Base-by-base conservation (phyloP, 306 rosid genomes). In the Lagenaria siceraria region DNA sequence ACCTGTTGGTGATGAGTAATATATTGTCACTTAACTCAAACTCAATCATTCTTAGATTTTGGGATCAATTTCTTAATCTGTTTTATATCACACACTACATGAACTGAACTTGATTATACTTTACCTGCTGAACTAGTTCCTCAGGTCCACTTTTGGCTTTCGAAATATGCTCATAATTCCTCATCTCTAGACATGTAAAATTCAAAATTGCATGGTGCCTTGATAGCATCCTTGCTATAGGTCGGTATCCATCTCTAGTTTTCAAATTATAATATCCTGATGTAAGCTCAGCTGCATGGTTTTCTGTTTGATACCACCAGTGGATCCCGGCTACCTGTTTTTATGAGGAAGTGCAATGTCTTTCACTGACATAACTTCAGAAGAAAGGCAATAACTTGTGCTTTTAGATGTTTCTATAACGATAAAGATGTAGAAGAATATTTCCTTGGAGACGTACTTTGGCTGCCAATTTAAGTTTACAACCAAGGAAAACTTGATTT, bases 131-230 rank as follows among this genome's bases (percentile, higher is more conserved):
- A 81, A 95, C 99, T 27, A 95, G 96, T 78, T 95, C 94, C 82
- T 92, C 86, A 36, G 89, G 87, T 10, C 87, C 92, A 80, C 96
- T 82, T 81, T 77, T 82, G 73, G 93, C 93, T 48, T 82, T 81
- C 22, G 62, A 78, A 10, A 27, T 81, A 62, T 92, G 97, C 79
- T 95, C 97, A 29, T 77, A 78, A 84, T 95, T 81, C 83, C 89
- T 90, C 97, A 90, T 92, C 85, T 95, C 98, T 71, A 95, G 87
- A 73, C 98, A 95, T 31, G 97, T 92, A 83, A 92, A 90, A 85
- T 92, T 95, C 38, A 95, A 76, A 64, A 95, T 79, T 69, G 88
- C 96, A 74, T 82, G 68, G 61, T 90, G 98, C 68, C 97, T 81
- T 15, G 92, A 82, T 51, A 92, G 82, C 90, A 90, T 87, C 87